Evolutionary conservation across 2,329 filamentous ascomycete species (phyloP).

Genomic region (Colletotrichum siamense): DNA sequence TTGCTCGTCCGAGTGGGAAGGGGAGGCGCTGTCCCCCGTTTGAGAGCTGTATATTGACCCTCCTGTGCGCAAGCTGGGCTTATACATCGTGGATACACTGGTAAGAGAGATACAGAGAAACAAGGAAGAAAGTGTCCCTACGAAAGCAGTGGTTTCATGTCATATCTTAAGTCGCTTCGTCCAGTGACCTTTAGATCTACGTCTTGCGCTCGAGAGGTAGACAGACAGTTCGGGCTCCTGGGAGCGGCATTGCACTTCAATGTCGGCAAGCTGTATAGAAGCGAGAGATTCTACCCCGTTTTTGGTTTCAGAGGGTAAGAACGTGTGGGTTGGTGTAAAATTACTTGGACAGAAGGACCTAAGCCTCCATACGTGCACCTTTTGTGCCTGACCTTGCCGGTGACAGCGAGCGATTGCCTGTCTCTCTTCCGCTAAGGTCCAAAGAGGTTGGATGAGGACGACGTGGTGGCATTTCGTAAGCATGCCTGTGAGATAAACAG

Average conservation of each 20-base stretch:
- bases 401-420: not conserved
- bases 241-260: no score
- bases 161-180: no score
- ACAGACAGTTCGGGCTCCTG: rapidly evolving
- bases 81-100: not conserved
- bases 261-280: rapidly evolving
- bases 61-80: not conserved
- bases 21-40: not conserved
- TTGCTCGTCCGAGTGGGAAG: not conserved
- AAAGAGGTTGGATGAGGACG: not conserved
- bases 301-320: no score
- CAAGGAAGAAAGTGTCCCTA: no score
- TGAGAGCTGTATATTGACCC: not conserved
- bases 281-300: no score
- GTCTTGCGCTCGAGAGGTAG: no score
- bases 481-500: no score
- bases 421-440: not conserved
- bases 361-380: not conserved
- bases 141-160: no score
- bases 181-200: no score
- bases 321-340: rapidly evolving
- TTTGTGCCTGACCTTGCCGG: not conserved
- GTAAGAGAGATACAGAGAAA: not conserved
- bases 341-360: no score
- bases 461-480: not conserved